Conservation (phyloP, 2,329 filamentous ascomycete species). For the Fusarium oxysporum region DNA sequence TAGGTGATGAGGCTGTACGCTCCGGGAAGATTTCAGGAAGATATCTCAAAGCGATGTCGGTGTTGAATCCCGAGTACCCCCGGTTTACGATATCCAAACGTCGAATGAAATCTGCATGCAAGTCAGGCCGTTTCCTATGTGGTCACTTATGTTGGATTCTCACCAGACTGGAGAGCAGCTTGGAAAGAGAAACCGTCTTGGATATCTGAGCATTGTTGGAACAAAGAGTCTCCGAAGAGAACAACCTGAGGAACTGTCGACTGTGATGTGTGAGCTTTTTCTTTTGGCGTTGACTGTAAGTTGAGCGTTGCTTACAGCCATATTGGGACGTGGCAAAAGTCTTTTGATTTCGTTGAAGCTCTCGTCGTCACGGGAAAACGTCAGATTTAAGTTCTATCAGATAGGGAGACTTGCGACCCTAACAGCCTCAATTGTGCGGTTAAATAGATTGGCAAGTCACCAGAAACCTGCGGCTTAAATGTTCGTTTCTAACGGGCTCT, state of each 20-base stretch:
- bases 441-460: slow-evolving; percentile 14
- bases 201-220: slow-evolving; percentile 73
- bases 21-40: slow-evolving; percentile 78
- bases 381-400: neutral
- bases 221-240: slow-evolving; percentile 91
- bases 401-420: neutral
- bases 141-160: slow-evolving; percentile 44
- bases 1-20: slow-evolving; percentile 63
- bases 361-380: slow-evolving; percentile 8
- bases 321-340: neutral
- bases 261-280: slow-evolving; percentile 45
- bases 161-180: slow-evolving; percentile 76
- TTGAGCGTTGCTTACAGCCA: slow-evolving; percentile 37
- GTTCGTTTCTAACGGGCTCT: slow-evolving; percentile 9
- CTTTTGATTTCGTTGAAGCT: neutral
- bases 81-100: slow-evolving; percentile 89
- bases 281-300: neutral
- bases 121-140: neutral
- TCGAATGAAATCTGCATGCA: slow-evolving; percentile 73
- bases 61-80: slow-evolving; percentile 89
- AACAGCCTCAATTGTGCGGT: slow-evolving; percentile 15
- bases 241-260: slow-evolving; percentile 77
- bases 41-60: slow-evolving; percentile 76
- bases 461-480: slow-evolving; percentile 22
- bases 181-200: slow-evolving; percentile 79